These are phyloP conservation scores for Chlorella sorokiniana DNA, from an alignment of 139 green algal genomes.

Conservation along the genomic window DNA sequence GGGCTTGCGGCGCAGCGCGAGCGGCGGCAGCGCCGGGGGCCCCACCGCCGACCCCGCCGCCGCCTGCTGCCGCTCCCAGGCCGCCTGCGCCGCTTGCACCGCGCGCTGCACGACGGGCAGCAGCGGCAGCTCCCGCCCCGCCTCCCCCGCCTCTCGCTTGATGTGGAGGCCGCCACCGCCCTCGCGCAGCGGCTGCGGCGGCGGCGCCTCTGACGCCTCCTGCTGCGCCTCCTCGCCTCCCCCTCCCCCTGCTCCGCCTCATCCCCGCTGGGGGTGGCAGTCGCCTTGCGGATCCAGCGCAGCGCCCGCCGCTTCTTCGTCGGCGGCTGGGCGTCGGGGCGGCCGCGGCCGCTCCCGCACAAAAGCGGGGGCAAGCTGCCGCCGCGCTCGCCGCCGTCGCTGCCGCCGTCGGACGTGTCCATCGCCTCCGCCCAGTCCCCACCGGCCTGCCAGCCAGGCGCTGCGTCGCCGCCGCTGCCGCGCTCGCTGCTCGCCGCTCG, in stretches of 20 bases:
- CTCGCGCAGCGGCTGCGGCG: too few species aligned
- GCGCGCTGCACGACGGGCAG: conserved; percentile 2
- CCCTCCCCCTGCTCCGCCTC: background rate
- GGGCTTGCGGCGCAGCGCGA: background rate
- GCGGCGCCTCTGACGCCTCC: too few species aligned
- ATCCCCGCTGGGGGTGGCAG: background rate
- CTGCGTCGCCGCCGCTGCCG: too few species aligned
- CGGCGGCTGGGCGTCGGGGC: background rate
- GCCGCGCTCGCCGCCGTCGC: too few species aligned
- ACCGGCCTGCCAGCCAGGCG: too few species aligned
- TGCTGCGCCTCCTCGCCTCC: background rate
- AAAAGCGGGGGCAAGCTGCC: too few species aligned
- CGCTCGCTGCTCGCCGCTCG: background rate
- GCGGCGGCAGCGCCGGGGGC: background rate
- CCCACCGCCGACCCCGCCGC: conserved; percentile 11
- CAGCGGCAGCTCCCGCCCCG: background rate
- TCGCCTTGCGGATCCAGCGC: conserved; percentile 15
- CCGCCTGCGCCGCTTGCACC: conserved; percentile 8
- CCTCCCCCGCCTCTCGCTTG: background rate
- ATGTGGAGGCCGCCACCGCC: too few species aligned
- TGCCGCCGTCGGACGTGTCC: too few species aligned
- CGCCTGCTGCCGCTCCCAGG: background rate
- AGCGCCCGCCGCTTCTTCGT: conserved; percentile 21
- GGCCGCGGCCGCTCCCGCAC: background rate
- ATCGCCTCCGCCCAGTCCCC: too few species aligned